phyloP scores from a whole-genome alignment of 225 moss, liverwort and hornwort genomes.

The Lunularia cruciata region DNA sequence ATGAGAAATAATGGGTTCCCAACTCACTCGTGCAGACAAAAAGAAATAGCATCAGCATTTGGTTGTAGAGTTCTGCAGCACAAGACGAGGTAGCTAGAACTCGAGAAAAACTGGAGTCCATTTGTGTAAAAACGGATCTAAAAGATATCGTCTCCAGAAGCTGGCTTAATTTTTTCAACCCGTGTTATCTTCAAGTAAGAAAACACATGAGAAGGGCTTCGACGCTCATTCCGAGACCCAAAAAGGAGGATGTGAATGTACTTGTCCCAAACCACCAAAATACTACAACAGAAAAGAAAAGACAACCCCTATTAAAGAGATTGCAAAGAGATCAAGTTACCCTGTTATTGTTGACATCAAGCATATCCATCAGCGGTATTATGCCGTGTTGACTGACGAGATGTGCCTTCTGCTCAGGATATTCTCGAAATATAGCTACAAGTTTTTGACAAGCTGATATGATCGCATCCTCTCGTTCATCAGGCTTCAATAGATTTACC shows the following conservation, averaged over 20 bases:
- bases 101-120: too few species aligned
- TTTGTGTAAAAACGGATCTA: too few species aligned
- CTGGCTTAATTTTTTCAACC: too few species aligned
- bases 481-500: conserved; percentile 79
- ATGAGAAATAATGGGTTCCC: too few species aligned
- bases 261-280: not conserved
- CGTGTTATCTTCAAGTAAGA: too few species aligned
- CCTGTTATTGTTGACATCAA: conserved; percentile 77
- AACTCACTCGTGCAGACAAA: too few species aligned
- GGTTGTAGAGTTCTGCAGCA: too few species aligned
- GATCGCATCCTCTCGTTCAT: conserved; percentile 72
- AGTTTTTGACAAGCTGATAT: conserved; percentile 80
- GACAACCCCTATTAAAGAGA: not conserved
- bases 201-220: too few species aligned
- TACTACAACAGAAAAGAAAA: not conserved
- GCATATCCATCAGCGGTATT: conserved; percentile 88
- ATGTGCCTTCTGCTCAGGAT: conserved; percentile 81
- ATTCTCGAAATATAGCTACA: conserved; percentile 73
- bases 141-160: too few species aligned
- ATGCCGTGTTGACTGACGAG: conserved; percentile 88
- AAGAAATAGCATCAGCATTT: too few species aligned
- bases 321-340: conserved; percentile 30
- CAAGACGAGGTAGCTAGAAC: too few species aligned
- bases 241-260: not conserved
- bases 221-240: too few species aligned